Base-by-base conservation (phyloP, 306 rosid genomes). In the Acacia melanoxylon region DNA sequence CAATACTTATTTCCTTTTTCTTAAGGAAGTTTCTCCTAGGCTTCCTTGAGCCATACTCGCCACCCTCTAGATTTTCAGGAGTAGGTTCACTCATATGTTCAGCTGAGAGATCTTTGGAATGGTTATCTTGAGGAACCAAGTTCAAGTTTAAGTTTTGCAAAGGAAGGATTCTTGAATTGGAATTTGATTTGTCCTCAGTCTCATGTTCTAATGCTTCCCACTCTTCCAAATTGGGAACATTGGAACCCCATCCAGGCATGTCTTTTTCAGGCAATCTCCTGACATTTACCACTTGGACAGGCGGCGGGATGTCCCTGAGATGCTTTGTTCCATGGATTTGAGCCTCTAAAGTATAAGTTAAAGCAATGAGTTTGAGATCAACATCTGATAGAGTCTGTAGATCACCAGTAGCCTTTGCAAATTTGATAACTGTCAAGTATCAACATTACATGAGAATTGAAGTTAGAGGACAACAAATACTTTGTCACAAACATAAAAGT, bases 171-270 rank as follows among this genome's bases (percentile, higher is more conserved):
- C 85, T 89, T 0, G 94, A 96, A 65, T 73, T 76, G 67, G 83
- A 78, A 80, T 89, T 83, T 0, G 83, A 25, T 24, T 75, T 85
- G 27, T 81, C 90, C 79, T 91, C 92, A 16, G 20, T 78, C 42
- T 70, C 86, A 8, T 83, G 83, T 56, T 93, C 98, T 81, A 93
- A 79, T 0, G 99, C 97, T 77, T 93, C 99, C 98, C 98, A 93
- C 82, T 92, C 99, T 56, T 90, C 77, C 86, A 92, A 83, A 91
- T 91, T 93, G 10, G 97, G 91, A 20, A 95, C 99, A 68, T 92
- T 95, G n/a, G 86, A 80, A 31, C 98, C 99, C 99, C 98, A 95
- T 3, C 99, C 98, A 0, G 97, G 98, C 96, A 93, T 15, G 46
- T 93, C 99, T 89, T 96, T 96, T 93, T 96, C 97, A 0, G 90